Percentiles rank a stretch among this genome's conserved stretches.
Conservation (phyloP, 305 asterid species). For the Fraxinus paxiana region DNA sequence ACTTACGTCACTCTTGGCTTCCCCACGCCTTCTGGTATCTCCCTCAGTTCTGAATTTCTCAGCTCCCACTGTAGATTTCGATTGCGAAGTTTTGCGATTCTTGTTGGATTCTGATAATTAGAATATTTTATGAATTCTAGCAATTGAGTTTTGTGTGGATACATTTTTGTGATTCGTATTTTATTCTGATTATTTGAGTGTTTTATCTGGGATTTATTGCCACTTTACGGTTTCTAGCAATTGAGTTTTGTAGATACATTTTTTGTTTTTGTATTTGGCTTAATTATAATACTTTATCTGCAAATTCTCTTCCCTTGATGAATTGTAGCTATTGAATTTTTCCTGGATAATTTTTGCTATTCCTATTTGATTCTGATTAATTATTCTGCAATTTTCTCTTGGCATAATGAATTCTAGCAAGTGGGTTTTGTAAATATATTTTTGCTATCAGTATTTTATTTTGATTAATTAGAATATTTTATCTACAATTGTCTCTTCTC, state of each 20-base stretch:
- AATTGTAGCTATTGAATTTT: background rate
- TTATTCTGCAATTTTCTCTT: background rate
- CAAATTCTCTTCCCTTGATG: background rate
- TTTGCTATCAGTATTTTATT: background rate
- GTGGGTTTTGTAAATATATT: background rate
- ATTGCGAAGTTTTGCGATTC: background rate
- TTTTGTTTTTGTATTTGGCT: background rate
- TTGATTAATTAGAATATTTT: background rate
- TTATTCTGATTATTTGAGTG: background rate
- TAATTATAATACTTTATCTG: background rate
- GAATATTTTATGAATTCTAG: background rate
- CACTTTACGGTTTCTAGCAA: background rate
- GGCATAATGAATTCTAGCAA: background rate
- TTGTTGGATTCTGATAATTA: background rate
- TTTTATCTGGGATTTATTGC: background rate
- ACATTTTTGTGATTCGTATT: background rate
- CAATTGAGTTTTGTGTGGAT: background rate
- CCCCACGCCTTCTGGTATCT: conserved; percentile 69
- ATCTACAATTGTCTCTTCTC: background rate
- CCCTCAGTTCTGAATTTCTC: background rate
- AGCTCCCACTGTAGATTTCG: background rate
- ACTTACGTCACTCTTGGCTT: conserved; percentile 79
- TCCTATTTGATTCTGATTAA: background rate
- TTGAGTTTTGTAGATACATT: background rate
- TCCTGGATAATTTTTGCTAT: background rate